Evolutionary conservation across 1,139 yeast species (phyloP).

Genomic region (Saccharomyces pastorianus): DNA sequence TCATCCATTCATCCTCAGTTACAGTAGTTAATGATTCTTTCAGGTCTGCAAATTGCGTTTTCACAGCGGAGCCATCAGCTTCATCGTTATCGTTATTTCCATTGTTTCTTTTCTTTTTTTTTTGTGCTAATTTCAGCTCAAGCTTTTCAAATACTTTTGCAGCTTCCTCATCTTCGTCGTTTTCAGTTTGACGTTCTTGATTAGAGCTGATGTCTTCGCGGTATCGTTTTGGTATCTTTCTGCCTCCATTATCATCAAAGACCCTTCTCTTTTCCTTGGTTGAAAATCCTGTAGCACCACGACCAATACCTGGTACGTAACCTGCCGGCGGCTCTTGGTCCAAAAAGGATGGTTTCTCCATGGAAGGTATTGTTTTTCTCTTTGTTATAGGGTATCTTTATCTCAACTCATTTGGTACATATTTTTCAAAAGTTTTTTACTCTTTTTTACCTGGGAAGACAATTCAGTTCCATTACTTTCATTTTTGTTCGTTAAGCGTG

Average conservation of each 20-base stretch:
- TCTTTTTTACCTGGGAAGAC: background rate
- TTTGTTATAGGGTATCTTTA: background rate
- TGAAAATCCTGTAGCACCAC: slow-evolving; percentile 93
- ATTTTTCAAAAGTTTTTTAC: background rate
- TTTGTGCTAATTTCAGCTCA: slow-evolving; percentile 46
- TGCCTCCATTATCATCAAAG: slow-evolving; percentile 4
- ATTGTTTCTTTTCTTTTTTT: slow-evolving; percentile 25
- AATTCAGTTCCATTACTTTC: too few relatives aligned
- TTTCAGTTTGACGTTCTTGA: slow-evolving; percentile 32
- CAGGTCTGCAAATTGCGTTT: slow-evolving; percentile 46
- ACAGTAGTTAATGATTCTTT: slow-evolving; percentile 56
- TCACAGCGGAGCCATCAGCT: slow-evolving; percentile 21
- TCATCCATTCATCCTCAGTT: slow-evolving; percentile 68
- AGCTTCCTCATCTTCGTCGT: slow-evolving; percentile 50
- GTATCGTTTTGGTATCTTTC: slow-evolving; percentile 14
- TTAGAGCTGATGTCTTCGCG: slow-evolving; percentile 22
- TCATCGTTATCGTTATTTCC: slow-evolving; percentile 18
- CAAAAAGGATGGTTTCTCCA: slow-evolving; percentile 41
- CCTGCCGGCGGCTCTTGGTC: slow-evolving; percentile 87
- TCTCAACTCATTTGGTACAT: background rate
- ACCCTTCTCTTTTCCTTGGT: slow-evolving; percentile 58
- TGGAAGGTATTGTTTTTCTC: background rate
- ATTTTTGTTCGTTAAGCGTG: too few relatives aligned
- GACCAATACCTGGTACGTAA: slow-evolving; percentile 84
- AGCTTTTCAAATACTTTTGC: slow-evolving; percentile 59